phyloP scores from a whole-genome alignment of 495 filamentous ascomycete genomes.

The Aspergillus hancockii region DNA sequence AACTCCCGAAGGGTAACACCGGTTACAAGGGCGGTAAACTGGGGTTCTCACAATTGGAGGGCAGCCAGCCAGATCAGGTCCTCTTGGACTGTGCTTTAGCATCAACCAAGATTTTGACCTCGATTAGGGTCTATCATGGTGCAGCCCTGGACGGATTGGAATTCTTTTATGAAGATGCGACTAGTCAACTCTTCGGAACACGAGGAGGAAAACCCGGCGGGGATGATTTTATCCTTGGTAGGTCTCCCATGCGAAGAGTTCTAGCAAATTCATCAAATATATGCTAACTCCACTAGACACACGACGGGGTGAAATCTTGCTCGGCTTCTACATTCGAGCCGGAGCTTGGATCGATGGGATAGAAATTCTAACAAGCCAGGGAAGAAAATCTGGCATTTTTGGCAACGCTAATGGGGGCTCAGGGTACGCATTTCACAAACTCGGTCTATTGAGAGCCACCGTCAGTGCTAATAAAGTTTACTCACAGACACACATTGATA shows the following conservation, averaged over 20 bases:
- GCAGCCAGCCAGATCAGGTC: constrained; percentile 70
- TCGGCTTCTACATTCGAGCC: constrained; percentile 83
- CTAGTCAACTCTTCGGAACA: constrained; percentile 88
- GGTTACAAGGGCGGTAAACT: constrained; percentile 78
- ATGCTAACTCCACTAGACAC: constrained; percentile 55
- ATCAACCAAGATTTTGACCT: constrained; percentile 72
- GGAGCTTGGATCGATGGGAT: constrained; percentile 88
- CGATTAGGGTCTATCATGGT: constrained; percentile 77
- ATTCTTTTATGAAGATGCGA: constrained; percentile 88
- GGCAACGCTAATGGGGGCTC: constrained; percentile 81
- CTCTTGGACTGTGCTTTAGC: constrained; percentile 69
- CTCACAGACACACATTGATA: constrained; percentile 76
- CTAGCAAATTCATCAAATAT: background rate
- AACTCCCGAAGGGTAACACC: constrained; percentile 68
- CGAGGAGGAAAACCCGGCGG: constrained; percentile 73
- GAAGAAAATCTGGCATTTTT: constrained; percentile 80
- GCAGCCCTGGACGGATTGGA: constrained; percentile 81
- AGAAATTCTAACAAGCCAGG: constrained; percentile 85
- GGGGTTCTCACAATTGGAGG: constrained; percentile 72
- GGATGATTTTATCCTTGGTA: constrained; percentile 76
- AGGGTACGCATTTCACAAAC: constrained; percentile 58
- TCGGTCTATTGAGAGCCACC: background rate
- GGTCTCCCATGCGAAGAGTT: constrained; percentile 22
- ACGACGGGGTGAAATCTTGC: constrained; percentile 78
- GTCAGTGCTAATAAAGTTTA: constrained; percentile 3